Evolutionary conservation across 2,329 filamentous ascomycete species (phyloP).

Genomic region (Leptographium lundbergii): DNA sequence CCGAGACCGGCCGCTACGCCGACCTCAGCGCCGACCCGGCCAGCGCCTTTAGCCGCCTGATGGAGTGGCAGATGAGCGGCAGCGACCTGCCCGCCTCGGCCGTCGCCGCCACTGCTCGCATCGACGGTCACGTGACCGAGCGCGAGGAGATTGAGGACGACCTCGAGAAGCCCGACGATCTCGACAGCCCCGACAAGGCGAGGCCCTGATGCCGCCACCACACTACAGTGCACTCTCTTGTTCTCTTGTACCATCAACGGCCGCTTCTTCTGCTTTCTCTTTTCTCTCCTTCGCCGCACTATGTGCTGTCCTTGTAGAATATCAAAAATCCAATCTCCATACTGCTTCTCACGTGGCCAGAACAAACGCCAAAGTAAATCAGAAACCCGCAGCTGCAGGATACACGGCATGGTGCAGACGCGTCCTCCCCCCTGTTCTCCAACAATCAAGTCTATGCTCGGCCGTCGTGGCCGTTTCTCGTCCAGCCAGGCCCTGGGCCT

Average conservation of each 20-base stretch:
- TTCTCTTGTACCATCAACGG: neutral
- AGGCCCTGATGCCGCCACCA: neutral
- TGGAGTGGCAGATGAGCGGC: slow-evolving; percentile 98
- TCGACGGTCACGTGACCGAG: slow-evolving; percentile 32
- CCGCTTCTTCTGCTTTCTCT: neutral
- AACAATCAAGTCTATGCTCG: neutral
- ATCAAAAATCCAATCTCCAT: neutral
- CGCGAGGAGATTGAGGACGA: slow-evolving; percentile 39
- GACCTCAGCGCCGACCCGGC: slow-evolving; percentile 59
- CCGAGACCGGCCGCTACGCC: slow-evolving; percentile 76
- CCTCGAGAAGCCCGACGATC: slow-evolving; percentile 26
- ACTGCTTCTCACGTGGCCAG: neutral
- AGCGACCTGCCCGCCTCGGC: slow-evolving; percentile 43
- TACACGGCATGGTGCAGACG: neutral
- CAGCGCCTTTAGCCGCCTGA: slow-evolving; percentile 85
- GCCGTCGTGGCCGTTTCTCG: too few relatives aligned
- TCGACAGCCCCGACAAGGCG: slow-evolving; percentile 4
- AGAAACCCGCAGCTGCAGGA: neutral
- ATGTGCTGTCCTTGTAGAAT: neutral
- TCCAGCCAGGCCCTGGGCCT: too few relatives aligned
- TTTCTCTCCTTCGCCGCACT: neutral
- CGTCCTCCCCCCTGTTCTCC: neutral
- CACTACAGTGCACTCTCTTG: neutral
- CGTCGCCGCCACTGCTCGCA: slow-evolving; percentile 17
- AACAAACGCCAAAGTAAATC: neutral